Percentiles rank a stretch among this genome's conserved stretches.
Evolutionary conservation across 1,284 basidiomycete genomes (phyloP).

Genomic region (Apiotrichum gracile): DNA sequence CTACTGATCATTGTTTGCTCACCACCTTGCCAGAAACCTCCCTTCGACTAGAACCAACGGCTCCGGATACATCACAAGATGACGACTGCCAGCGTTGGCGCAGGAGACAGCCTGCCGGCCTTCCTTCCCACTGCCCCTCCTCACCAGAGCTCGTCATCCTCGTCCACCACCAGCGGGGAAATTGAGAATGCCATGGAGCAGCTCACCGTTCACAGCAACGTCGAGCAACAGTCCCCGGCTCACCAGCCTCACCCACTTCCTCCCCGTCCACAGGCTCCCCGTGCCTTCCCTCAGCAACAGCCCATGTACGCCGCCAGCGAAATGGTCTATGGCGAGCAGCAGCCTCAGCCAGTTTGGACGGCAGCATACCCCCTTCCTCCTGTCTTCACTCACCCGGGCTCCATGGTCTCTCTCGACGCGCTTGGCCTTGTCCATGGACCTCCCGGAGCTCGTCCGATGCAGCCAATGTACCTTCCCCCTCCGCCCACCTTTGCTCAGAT

Average conservation of each 20-base stretch:
- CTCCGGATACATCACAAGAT: too few species aligned
- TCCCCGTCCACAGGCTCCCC: neutral
- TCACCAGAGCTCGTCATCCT: neutral
- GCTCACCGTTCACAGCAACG: neutral
- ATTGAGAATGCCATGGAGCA: neutral
- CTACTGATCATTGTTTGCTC: too few species aligned
- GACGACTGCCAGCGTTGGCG: neutral
- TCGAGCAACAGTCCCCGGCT: neutral
- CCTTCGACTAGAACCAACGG: too few species aligned
- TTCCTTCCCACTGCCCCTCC: neutral
- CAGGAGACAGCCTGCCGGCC: neutral
- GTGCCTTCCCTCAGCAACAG: neutral
- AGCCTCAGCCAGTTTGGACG: neutral
- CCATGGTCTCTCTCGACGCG: neutral
- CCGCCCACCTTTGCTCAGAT: neutral
- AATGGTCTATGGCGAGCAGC: neutral
- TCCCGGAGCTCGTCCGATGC: neutral
- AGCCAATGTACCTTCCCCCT: neutral
- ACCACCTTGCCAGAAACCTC: too few species aligned
- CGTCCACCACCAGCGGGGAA: neutral
- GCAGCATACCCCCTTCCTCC: constrained; percentile 5
- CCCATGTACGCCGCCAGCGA: neutral
- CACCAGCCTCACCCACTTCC: neutral
- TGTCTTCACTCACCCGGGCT: neutral
- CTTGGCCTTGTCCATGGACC: neutral